These are phyloP conservation scores for Pythium sukuiense DNA, from an alignment of 352 stramenopile genomes.

Conservation along the genomic window DNA sequence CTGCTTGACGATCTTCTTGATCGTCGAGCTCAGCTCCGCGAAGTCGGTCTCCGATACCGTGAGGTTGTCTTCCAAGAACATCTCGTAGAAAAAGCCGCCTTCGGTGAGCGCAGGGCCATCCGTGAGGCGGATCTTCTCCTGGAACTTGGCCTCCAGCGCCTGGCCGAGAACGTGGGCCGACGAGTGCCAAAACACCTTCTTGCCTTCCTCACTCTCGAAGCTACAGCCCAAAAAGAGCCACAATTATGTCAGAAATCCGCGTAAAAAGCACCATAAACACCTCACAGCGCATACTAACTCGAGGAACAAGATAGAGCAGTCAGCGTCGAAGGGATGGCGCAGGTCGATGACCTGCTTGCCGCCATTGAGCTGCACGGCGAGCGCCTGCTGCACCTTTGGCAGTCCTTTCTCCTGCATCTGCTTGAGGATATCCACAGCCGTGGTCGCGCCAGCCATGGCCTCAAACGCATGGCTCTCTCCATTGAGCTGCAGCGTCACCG, in stretches of 20 bases:
- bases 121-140: slow-evolving; percentile 94
- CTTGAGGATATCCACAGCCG: slow-evolving; percentile 62
- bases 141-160: slow-evolving; percentile 97
- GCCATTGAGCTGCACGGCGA: slow-evolving; percentile 47
- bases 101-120: slow-evolving; percentile 93
- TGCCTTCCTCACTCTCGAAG: slow-evolving; percentile 69
- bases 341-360: slow-evolving; percentile 53
- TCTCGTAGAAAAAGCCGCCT: slow-evolving; percentile 99
- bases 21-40: slow-evolving; percentile 78
- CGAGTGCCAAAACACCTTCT: slow-evolving; percentile 98
- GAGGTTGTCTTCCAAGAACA: slow-evolving; percentile 63
- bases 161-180: slow-evolving; percentile 98
- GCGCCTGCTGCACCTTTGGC: slow-evolving; percentile 59
- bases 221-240: slow-evolving; percentile 23
- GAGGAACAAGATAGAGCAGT: slow-evolving; percentile 54
- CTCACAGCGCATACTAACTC: slow-evolving; percentile 41
- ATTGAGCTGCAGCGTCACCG: slow-evolving; percentile 41
- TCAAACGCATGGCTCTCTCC: slow-evolving; percentile 38
- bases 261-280: slow-evolving; percentile 4
- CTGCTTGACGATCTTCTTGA: slow-evolving; percentile 96
- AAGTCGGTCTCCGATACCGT: slow-evolving; percentile 81
- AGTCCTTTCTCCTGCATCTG: slow-evolving; percentile 51
- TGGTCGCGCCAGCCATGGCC: slow-evolving; percentile 42
- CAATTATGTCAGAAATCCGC: neutral
- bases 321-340: slow-evolving; percentile 42